Evolutionary conservation across 768 basidiomycete genomes (phyloP).

Genomic region (Gymnopilus junonius): DNA sequence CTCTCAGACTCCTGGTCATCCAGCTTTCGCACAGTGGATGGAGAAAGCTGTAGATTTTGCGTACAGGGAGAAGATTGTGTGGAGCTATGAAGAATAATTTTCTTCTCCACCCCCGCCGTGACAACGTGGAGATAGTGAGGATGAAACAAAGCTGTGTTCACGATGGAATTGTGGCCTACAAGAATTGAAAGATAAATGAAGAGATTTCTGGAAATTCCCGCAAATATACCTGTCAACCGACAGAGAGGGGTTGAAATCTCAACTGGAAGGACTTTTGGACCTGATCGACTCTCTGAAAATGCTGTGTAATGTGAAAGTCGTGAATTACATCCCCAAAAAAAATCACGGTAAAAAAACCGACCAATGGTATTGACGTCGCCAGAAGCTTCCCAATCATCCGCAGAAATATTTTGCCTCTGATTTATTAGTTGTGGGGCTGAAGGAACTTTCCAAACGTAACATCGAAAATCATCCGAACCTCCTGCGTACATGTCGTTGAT

Average conservation of each 20-base stretch:
- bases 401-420: conserved; percentile 48
- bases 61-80: conserved; percentile 58
- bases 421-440: conserved; percentile 44
- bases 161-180: conserved; percentile 75
- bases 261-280: conserved; percentile 58
- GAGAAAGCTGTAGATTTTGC: conserved; percentile 48
- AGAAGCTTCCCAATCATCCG: conserved; percentile 49
- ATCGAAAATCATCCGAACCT: conserved; percentile 86
- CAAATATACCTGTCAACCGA: conserved; percentile 57
- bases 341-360: conserved; percentile 11
- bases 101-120: conserved; percentile 76
- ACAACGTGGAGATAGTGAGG: conserved; percentile 68
- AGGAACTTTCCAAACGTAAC: conserved; percentile 81
- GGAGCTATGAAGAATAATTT: conserved; percentile 71
- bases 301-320: background rate
- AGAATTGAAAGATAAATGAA: background rate
- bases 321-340: background rate
- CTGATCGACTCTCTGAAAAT: conserved; percentile 37
- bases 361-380: conserved; percentile 41
- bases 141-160: conserved; percentile 76
- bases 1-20: conserved; percentile 33
- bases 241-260: conserved; percentile 67
- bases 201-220: too few species aligned
- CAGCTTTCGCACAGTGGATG: conserved; percentile 51
- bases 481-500: conserved; percentile 65